These are phyloP conservation scores for Eutrema japonicum DNA, from an alignment of 345 rosid genomes.

Conservation along the genomic window DNA sequence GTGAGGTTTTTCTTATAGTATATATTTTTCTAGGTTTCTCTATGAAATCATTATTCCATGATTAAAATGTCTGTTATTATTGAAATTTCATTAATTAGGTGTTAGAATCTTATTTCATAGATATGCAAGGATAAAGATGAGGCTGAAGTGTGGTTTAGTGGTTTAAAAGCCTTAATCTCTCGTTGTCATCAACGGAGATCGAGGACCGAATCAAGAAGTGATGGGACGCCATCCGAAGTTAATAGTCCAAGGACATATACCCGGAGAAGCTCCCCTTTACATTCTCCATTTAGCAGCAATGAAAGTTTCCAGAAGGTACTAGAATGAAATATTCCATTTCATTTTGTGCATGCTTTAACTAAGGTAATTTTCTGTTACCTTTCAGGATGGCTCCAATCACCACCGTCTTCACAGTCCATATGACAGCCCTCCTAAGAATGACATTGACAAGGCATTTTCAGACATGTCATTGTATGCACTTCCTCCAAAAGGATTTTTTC, in stretches of 20 bases:
- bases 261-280: conserved; percentile 90
- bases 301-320: conserved; percentile 89
- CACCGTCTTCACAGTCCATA: conserved; percentile 84
- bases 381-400: conserved; percentile 77
- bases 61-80: conserved; percentile 19
- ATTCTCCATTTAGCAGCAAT: conserved; percentile 72
- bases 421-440: conserved; percentile 94
- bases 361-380: conserved; percentile 9
- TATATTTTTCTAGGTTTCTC: conserved; percentile 4
- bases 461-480: conserved; percentile 78
- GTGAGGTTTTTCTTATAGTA: conserved; percentile 51
- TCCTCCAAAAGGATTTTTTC: conserved; percentile 84
- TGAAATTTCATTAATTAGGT: conserved; percentile 23
- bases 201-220: conserved; percentile 53
- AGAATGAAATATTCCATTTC: conserved; percentile 19
- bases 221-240: conserved; percentile 60
- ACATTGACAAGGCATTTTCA: conserved; percentile 82
- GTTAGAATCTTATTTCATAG: conserved; percentile 35
- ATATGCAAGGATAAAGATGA: conserved; percentile 81
- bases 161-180: conserved; percentile 56
- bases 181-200: conserved; percentile 48
- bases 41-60: conserved; percentile 19
- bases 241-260: conserved; percentile 92
- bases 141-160: conserved; percentile 75
- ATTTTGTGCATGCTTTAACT: conserved; percentile 23